Base-by-base conservation (phyloP, 192 early-diverging fungal genomes). In the Coemansia furcata region DNA sequence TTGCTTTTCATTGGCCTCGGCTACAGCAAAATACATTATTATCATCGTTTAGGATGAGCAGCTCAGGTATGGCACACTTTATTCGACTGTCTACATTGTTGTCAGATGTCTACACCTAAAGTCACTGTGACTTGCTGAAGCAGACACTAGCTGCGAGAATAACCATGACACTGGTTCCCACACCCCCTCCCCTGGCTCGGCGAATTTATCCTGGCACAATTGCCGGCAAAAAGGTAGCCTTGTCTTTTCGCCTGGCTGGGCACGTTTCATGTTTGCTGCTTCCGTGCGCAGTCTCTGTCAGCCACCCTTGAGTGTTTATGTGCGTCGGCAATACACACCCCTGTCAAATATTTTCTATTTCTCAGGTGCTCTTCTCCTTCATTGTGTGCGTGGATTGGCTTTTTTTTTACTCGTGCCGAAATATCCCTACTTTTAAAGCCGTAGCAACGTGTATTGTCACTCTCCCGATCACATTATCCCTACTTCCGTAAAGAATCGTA, bases 391-490 rank as follows among this genome's bases (percentile, higher is more conserved):
- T 55, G 29, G 32, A 12, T n/a, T 55, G 6, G 52, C 6, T 15
- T 6, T 33, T 33, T 5, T n/a, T 32, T 32, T 33, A 26, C 4
- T n/a, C 2, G 30, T 55, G 52, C 52, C 26, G 30, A 32, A 6
- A 12, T 33, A 10, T 60, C 58, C 19, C 58, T 60, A 38, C 58
- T 38, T 23, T 36, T 9, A 14, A 33, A 55, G 29, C 52, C 52
- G 52, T 55, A 55, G 52, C 52, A 55, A 55, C 23, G 30, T 33
- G 30, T 33, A 55, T 55, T 55, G 52, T 55, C 52, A 14, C 32
- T 55, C 14, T 55, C n/a, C 36, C 58, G 58, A 60, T 60, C 58
- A 60, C 36, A 60, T 60, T 60, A 38, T 60, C 19, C 58, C 58
- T 39, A 9, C 9, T 60, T 10, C 58, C 35, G 52, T 32, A 32